Evolutionary conservation across 352 stramenopile species (phyloP).

Genomic region (Phytopythium kandeliae): DNA sequence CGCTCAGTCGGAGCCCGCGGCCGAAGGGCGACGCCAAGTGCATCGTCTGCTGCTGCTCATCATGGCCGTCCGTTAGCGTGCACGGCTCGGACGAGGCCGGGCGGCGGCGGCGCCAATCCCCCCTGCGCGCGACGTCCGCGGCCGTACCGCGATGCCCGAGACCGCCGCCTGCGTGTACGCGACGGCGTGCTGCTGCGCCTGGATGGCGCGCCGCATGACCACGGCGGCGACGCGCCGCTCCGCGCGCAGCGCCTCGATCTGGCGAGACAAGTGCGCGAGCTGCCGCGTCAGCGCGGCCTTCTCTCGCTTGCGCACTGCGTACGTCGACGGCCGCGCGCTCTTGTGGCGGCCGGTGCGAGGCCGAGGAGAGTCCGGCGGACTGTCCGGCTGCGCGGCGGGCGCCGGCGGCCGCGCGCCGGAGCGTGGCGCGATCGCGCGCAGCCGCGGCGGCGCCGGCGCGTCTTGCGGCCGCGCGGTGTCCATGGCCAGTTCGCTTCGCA

Average conservation of each 20-base stretch:
- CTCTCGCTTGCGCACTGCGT: conserved; percentile 19
- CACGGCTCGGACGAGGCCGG: too few relatives aligned
- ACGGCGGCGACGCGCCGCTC: conserved; percentile 11
- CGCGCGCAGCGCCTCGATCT: conserved; percentile 20
- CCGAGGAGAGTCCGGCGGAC: too few relatives aligned
- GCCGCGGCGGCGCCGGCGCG: too few relatives aligned
- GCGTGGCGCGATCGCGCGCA: too few relatives aligned
- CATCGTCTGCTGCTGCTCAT: neutral
- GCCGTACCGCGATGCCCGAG: conserved; percentile 2
- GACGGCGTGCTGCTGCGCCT: conserved; percentile 14
- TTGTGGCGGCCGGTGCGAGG: conserved; percentile 10
- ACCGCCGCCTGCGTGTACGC: conserved; percentile 7
- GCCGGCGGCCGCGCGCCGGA: too few relatives aligned
- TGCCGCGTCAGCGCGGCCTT: conserved; percentile 13
- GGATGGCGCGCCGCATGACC: conserved; percentile 5
- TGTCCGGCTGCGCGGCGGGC: too few relatives aligned
- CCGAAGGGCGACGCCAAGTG: conserved; percentile 1
- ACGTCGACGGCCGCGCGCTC: conserved; percentile 17
- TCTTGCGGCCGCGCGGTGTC: too few relatives aligned
- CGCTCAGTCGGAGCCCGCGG: neutral
- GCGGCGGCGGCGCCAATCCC: too few relatives aligned
- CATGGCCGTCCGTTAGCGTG: too few relatives aligned
- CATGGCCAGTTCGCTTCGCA: too few relatives aligned
- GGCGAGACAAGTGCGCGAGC: conserved; percentile 9
- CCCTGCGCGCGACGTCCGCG: too few relatives aligned